Percentiles rank a stretch among this genome's conserved stretches.
These are phyloP conservation scores for Lactifluus rugatus DNA, from an alignment of 768 basidiomycete genomes.

Conservation along the genomic window DNA sequence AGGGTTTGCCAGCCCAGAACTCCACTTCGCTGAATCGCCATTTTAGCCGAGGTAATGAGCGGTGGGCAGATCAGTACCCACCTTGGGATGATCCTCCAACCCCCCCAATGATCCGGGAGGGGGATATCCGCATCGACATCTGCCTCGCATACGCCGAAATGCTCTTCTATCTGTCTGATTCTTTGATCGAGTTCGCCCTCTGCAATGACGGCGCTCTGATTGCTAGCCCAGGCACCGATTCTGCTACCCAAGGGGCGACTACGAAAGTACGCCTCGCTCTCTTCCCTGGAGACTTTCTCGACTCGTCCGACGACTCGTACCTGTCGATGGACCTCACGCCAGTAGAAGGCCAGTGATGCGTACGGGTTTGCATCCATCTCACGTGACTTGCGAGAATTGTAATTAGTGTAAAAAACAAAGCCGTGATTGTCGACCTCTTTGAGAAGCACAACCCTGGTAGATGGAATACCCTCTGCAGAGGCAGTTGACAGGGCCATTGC, in stretches of 20 bases:
- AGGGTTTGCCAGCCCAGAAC: constrained; percentile 97
- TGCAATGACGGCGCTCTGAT: constrained; percentile 69
- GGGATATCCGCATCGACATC: constrained; percentile 47
- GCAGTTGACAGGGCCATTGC: constrained; percentile 76
- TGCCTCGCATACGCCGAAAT: constrained; percentile 40
- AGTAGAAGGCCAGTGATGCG: constrained; percentile 83
- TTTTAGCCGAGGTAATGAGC: neutral
- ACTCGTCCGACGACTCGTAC: constrained; percentile 80
- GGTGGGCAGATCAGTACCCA: constrained; percentile 31
- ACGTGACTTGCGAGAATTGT: constrained; percentile 81
- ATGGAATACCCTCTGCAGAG: constrained; percentile 65
- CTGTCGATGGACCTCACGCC: constrained; percentile 73
- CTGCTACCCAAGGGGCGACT: constrained; percentile 75
- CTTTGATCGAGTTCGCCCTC: constrained; percentile 61
- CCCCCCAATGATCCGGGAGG: constrained; percentile 90
- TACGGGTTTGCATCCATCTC: constrained; percentile 72
- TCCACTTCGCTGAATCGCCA: constrained; percentile 67
- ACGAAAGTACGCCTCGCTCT: constrained; percentile 77
- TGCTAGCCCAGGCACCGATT: constrained; percentile 90
- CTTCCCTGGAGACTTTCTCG: constrained; percentile 62
- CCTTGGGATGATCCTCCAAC: constrained; percentile 90
- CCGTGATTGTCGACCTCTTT: constrained; percentile 83
- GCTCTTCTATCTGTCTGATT: constrained; percentile 46
- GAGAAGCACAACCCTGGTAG: constrained; percentile 81
- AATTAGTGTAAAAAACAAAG: constrained; percentile 97